Base-by-base conservation (phyloP, 495 filamentous ascomycete species). In the Penicillium roqueforti region DNA sequence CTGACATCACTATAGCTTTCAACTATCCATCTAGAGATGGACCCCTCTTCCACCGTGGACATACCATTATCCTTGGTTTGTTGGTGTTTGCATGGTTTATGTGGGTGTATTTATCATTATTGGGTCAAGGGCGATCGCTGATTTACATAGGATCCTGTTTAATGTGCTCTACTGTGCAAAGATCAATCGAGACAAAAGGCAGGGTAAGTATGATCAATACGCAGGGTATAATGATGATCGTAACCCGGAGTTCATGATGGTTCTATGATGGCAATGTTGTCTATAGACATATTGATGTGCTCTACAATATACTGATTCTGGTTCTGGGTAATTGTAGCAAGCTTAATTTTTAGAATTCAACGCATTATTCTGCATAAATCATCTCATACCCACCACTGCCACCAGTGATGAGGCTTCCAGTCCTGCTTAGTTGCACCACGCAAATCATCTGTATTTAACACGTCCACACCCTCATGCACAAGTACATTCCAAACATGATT, bases 101-200 rank as follows among this genome's bases (percentile, higher is more conserved):
- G 84, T 87, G 70, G 75, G 83, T 79, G 19, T 9, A 11, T 14
- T 32, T 20, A 6, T 28, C 18, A 19, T 11, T 25, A n/a, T 25
- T 13, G 20, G 11, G 22, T 39, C 36, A 1, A 36, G 57, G 43
- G n/a, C 29, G 19, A 6, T 19, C 3, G 46, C 47, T 47, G 31
- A 44, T 10, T 13, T 20, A 18, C 8, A 11, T 38, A 87, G 83
- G 56, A 76, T 88, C 50, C 61, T 84, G 4, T 64, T 72, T 42
- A 88, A 88, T 64, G 80, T 87, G 14, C 62, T 86, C 0, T 86
- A 82, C 63, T 87, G 83, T 56, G 71, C 67, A 49, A 87, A 86
- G 65, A 75, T 87, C 38, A 88, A 88, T 61, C 69, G 73, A 6
- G 84, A 86, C 58, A 88, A 87, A 69, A 70, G 61, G 20, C 70